phyloP scores from a whole-genome alignment of 768 basidiomycete genomes.

The Galerina marginata region DNA sequence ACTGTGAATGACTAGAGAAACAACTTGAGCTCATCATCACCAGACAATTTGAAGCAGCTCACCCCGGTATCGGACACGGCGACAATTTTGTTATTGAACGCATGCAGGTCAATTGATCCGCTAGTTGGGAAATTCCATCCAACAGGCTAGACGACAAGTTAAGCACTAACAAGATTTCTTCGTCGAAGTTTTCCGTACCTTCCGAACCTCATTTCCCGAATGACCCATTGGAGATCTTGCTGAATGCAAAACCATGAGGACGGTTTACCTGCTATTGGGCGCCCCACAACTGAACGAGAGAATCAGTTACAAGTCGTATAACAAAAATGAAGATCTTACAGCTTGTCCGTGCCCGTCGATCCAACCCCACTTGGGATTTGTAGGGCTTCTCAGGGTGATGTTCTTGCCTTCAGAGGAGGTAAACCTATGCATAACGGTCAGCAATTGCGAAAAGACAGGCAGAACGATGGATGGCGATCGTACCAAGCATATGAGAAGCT shows the following conservation, averaged over 20 bases:
- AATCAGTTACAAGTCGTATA: neutral
- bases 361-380: conserved; percentile 55
- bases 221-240: conserved; percentile 58
- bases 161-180: neutral
- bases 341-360: conserved; percentile 64
- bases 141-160: conserved; percentile 44
- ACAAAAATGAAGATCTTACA: conserved; percentile 28
- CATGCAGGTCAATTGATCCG: conserved; percentile 53
- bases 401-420: conserved; percentile 30
- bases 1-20: conserved; percentile 55
- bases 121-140: conserved; percentile 64
- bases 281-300: conserved; percentile 58
- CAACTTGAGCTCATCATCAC: neutral
- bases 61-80: conserved; percentile 54
- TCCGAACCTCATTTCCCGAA: conserved; percentile 61
- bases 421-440: too few species aligned
- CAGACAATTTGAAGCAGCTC: neutral
- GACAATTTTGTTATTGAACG: conserved; percentile 52
- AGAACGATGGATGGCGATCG: neutral
- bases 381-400: conserved; percentile 37
- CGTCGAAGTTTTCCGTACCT: conserved; percentile 34
- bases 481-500: conserved; percentile 53
- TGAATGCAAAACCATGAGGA: conserved; percentile 60
- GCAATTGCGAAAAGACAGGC: neutral
- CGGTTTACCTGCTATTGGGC: conserved; percentile 54